A percentile compares a stretch with the other conserved stretches of the same genome.
phyloP scores from a whole-genome alignment of 768 basidiomycete species.

The Trametes cubensis region DNA sequence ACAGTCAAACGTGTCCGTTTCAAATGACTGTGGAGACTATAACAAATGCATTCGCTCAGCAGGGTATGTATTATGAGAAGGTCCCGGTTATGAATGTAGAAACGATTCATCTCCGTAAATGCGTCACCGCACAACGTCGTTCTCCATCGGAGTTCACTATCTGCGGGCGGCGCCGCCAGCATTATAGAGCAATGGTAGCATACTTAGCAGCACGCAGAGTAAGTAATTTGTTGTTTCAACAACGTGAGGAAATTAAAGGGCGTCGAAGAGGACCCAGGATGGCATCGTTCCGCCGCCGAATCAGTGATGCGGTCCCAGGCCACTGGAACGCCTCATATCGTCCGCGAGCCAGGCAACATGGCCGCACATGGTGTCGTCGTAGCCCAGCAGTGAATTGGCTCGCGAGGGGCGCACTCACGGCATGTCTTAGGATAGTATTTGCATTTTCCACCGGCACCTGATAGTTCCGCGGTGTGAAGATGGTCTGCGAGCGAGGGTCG shows the following conservation, averaged over 20 bases:
- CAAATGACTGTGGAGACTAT: not conserved
- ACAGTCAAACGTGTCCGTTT: not conserved
- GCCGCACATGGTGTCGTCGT: constrained; percentile 1
- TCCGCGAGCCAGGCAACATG: not conserved
- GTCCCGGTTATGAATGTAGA: not conserved
- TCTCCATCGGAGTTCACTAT: no score
- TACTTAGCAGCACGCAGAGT: not conserved
- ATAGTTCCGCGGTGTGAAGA: no score
- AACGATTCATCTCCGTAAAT: constrained; percentile 12
- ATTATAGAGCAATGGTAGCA: not conserved
- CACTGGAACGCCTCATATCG: constrained; percentile 11
- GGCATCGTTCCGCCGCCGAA: constrained; percentile 3
- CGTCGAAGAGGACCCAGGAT: not conserved
- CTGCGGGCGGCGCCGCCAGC: no score
- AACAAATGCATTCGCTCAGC: not conserved
- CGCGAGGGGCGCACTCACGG: not conserved
- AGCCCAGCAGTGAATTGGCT: not conserved
- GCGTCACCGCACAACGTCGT: not conserved
- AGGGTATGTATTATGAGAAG: not conserved
- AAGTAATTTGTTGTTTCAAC: no score
- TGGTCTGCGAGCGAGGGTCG: no score
- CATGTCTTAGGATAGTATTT: constrained; percentile 15
- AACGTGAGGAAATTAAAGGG: not conserved
- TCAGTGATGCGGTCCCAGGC: constrained; percentile 7
- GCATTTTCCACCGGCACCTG: no score